These are phyloP conservation scores for Conticribra weissflogii DNA, from an alignment of 108 stramenopile genomes.

Conservation along the genomic window DNA sequence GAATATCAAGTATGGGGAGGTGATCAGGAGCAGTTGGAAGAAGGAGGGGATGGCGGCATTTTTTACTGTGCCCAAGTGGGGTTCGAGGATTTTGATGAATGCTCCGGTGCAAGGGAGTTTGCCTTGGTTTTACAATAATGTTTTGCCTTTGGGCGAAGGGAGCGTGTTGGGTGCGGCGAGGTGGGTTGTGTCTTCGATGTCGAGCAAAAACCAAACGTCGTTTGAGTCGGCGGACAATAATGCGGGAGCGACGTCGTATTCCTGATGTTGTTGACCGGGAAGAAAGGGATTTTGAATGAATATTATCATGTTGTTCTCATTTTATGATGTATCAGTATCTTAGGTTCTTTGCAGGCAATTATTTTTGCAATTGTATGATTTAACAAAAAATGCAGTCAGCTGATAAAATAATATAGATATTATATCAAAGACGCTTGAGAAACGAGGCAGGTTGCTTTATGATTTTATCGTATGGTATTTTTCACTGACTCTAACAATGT, in stretches of 20 bases:
- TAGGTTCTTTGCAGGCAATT: too few species aligned
- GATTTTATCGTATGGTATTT: too few species aligned
- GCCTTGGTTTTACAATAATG: constrained; percentile 85
- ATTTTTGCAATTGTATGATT: too few species aligned
- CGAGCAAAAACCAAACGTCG: background rate
- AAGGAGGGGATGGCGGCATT: constrained; percentile 75
- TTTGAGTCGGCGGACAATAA: background rate
- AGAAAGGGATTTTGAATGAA: too few species aligned
- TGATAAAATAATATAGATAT: too few species aligned
- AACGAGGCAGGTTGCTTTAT: too few species aligned
- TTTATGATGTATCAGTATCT: too few species aligned
- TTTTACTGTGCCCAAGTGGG: constrained; percentile 76
- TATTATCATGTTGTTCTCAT: too few species aligned
- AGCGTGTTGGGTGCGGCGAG: constrained; percentile 35
- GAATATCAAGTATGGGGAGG: constrained; percentile 50
- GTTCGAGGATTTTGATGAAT: constrained; percentile 79
- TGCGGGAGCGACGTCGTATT: background rate
- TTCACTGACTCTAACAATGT: too few species aligned
- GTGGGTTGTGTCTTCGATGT: constrained; percentile 16
- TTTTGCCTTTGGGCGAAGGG: constrained; percentile 73
- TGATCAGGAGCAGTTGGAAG: constrained; percentile 51
- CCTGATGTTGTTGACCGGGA: too few species aligned
- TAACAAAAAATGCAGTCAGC: too few species aligned
- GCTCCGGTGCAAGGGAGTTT: constrained; percentile 71
- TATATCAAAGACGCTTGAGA: too few species aligned